Base-by-base conservation (phyloP, 176 grass and related monocot species). In the Guadua angustifolia region DNA sequence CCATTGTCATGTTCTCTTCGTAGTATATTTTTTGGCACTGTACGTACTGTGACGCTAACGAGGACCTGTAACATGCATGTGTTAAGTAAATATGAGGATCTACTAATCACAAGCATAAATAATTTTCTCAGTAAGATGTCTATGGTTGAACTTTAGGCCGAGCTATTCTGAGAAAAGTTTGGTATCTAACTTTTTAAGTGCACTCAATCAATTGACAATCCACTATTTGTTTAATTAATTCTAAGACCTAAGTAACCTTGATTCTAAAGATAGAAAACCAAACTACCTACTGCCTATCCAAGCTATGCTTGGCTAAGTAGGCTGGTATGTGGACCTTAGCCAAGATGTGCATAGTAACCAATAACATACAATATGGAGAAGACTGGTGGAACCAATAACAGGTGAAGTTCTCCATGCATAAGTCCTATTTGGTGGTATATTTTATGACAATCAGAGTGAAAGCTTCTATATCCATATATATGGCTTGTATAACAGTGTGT, bases 191-290 rank as follows among this genome's bases (percentile, higher is more conserved):
- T 12, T 25, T 25, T 10, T 60, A 72, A 53, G 8, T 82, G 53
- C 64, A 71, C 14, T 71, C 42, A 65, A 32, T 71, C 42, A 71
- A 32, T 38, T 51, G 3, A 58, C 19, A 57, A 47, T 35, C 33
- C 33, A 52, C 4, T 67, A 18, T 64, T 83, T 44, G 2, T 78
- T 83, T 88, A 70, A 77, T 61, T 72, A 69, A 53, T 88, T 45
- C 44, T 21, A 36, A 78, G 7, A 78, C 15, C 13, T 29, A 62
- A 50, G 32, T 24, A 83, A 69, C 33, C 0, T 62, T 36, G 24
- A 53, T 36, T 58, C 4, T 33, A 46, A 85, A 81, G 33, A 25
- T 72, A 36, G 49, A 46, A 81, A 74, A 38, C 78, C 6, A 22
- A 77, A 82, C 57, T 71, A 44, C 40, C 9, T 36, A 76, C 12